A percentile compares a stretch with the other conserved stretches of the same genome.
phyloP scores from a whole-genome alignment of 176 grass and related monocot genomes.

The Typha latifolia region DNA sequence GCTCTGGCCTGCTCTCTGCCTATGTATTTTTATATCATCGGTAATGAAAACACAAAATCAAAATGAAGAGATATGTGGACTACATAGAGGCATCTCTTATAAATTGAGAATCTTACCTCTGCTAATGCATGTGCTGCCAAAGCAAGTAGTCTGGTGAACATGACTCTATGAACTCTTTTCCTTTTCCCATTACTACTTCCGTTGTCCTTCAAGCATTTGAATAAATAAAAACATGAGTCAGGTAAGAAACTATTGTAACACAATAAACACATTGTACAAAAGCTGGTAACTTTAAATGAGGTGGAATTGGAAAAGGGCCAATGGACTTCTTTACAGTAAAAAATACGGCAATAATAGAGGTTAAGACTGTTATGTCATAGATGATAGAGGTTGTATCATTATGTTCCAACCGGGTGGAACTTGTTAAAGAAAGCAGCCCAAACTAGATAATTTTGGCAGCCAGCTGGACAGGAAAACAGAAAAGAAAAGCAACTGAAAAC shows the following conservation, averaged over 20 bases:
- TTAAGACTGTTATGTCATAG: too few relatives aligned
- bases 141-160: conserved; percentile 60
- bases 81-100: background rate
- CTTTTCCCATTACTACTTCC: conserved; percentile 21
- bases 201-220: conserved; percentile 33
- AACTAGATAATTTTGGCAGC: too few relatives aligned
- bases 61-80: conserved; percentile 4
- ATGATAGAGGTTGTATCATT: too few relatives aligned
- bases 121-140: conserved; percentile 87
- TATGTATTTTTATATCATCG: conserved; percentile 33
- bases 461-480: too few relatives aligned
- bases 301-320: too few relatives aligned
- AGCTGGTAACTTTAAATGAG: too few relatives aligned
- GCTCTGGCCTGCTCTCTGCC: conserved; percentile 73
- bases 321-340: too few relatives aligned
- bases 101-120: conserved; percentile 48
- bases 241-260: background rate
- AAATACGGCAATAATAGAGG: too few relatives aligned
- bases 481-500: background rate
- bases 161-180: conserved; percentile 38
- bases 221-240: conserved; percentile 5
- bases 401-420: too few relatives aligned
- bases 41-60: conserved; percentile 3
- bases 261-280: too few relatives aligned
- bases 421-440: too few relatives aligned